Percentiles rank a stretch among this genome's conserved stretches.
Evolutionary conservation across 1,139 yeast species (phyloP).

Genomic region (Blastobotrys ciferrii): DNA sequence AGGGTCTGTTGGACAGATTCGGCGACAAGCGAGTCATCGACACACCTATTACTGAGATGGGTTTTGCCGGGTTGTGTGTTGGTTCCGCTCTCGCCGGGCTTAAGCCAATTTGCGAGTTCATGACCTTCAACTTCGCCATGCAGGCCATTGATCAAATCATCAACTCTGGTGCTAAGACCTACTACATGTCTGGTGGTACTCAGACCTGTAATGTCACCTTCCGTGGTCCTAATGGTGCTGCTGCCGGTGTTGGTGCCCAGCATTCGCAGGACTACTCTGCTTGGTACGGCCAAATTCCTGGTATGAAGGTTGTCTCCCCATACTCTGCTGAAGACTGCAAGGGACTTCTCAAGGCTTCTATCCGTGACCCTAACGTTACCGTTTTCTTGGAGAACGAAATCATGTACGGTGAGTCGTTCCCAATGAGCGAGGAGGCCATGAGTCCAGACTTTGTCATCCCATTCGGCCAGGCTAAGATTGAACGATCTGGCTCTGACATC

Average conservation of each 20-base stretch:
- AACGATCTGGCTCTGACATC: slow-evolving; percentile 86
- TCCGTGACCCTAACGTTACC: slow-evolving; percentile 98
- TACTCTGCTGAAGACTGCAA: slow-evolving; percentile 94
- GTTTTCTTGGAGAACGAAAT: slow-evolving; percentile 95
- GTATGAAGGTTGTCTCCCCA: slow-evolving; percentile 93
- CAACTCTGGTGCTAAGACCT: slow-evolving; percentile 98
- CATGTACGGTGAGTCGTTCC: slow-evolving; percentile 88
- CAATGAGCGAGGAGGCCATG: slow-evolving; percentile 83
- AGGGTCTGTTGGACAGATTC: slow-evolving; percentile 92
- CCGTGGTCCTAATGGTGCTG: slow-evolving; percentile 99
- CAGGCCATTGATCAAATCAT: slow-evolving; percentile 97
- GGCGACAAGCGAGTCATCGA: slow-evolving; percentile 96
- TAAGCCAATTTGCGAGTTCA: slow-evolving; percentile 95
- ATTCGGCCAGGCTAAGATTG: slow-evolving; percentile 93
- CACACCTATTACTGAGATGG: slow-evolving; percentile 99
- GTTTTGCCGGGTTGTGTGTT: slow-evolving; percentile 95
- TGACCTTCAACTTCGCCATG: slow-evolving; percentile 99
- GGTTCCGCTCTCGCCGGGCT: slow-evolving; percentile 98
- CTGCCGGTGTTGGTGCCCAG: slow-evolving; percentile 99
- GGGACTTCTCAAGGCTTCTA: slow-evolving; percentile 93
- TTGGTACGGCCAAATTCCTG: slow-evolving; percentile 98
- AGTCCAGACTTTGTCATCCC: slow-evolving; percentile 89
- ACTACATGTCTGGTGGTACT: slow-evolving; percentile 98
- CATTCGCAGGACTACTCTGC: slow-evolving; percentile 97
- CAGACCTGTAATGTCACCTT: slow-evolving; percentile 96